Evolutionary conservation across 2,329 filamentous ascomycete genomes (phyloP).

Genomic region (Pseudocercospora eumusae): DNA sequence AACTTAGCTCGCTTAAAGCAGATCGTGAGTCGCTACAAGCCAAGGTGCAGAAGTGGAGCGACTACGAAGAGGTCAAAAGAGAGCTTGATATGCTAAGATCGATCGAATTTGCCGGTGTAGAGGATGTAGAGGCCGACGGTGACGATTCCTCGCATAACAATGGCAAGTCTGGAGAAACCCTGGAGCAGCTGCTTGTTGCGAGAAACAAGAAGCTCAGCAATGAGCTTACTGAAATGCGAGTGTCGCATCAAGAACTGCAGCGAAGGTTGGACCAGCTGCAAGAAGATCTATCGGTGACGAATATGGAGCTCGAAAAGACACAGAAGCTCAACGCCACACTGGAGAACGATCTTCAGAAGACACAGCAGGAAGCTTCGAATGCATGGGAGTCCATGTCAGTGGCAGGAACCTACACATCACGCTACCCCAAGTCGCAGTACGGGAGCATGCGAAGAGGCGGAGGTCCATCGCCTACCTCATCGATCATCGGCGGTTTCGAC

Average conservation of each 20-base stretch:
- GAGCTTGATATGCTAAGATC: slow-evolving; percentile 93
- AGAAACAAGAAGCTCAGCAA: slow-evolving; percentile 96
- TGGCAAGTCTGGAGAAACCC: slow-evolving; percentile 65
- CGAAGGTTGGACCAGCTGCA: slow-evolving; percentile 75
- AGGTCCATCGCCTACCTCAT: slow-evolving; percentile 86
- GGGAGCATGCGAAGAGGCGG: slow-evolving; percentile 65
- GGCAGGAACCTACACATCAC: slow-evolving; percentile 83
- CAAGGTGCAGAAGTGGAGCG: slow-evolving; percentile 84
- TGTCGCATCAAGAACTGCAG: slow-evolving; percentile 92
- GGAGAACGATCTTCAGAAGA: slow-evolving; percentile 83
- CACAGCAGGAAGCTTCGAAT: slow-evolving; percentile 83
- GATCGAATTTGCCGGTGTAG: slow-evolving; percentile 91
- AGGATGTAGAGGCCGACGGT: slow-evolving; percentile 64
- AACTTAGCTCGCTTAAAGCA: slow-evolving; percentile 70
- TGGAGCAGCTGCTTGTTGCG: slow-evolving; percentile 87
- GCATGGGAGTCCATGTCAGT: slow-evolving; percentile 88
- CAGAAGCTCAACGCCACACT: slow-evolving; percentile 83
- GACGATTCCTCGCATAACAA: slow-evolving; percentile 49
- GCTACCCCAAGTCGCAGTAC: slow-evolving; percentile 67
- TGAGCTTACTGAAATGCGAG: slow-evolving; percentile 86
- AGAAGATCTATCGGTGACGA: slow-evolving; percentile 78
- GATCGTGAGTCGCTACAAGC: slow-evolving; percentile 78
- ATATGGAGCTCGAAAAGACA: slow-evolving; percentile 81
- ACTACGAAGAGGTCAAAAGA: slow-evolving; percentile 95
- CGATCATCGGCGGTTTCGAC: slow-evolving; percentile 97